Percentiles rank a stretch among this genome's conserved stretches.
Evolutionary conservation across 2,329 filamentous ascomycete species (phyloP).

Genomic region (Colletotrichum euphorbiae): DNA sequence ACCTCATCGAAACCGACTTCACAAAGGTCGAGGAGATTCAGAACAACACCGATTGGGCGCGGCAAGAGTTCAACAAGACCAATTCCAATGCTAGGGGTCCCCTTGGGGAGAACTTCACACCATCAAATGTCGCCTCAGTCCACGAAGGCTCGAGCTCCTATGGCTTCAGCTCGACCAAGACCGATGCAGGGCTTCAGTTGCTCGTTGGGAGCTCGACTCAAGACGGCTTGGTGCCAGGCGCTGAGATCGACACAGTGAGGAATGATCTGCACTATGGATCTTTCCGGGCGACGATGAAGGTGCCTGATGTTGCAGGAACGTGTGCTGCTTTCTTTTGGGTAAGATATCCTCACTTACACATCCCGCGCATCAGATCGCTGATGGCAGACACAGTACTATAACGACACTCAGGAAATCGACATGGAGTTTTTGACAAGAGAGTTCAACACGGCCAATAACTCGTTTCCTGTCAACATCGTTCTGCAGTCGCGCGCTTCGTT

Average conservation of each 20-base stretch:
- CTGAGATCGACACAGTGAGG: slow-evolving; percentile 72
- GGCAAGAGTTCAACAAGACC: slow-evolving; percentile 75
- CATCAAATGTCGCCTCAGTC: slow-evolving; percentile 68
- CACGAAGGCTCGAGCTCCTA: slow-evolving; percentile 48
- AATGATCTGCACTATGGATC: slow-evolving; percentile 76
- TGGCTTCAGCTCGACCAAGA: slow-evolving; percentile 57
- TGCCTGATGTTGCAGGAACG: slow-evolving; percentile 71
- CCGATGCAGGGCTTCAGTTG: slow-evolving; percentile 67
- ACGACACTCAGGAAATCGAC: slow-evolving; percentile 84
- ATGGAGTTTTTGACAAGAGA: slow-evolving; percentile 81
- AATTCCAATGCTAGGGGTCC: slow-evolving; percentile 68
- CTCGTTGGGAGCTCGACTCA: slow-evolving; percentile 60
- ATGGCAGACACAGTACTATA: slow-evolving; percentile 69
- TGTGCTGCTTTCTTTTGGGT: slow-evolving; percentile 87
- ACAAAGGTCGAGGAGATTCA: slow-evolving; percentile 63
- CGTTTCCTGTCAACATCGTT: slow-evolving; percentile 78
- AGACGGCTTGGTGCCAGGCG: slow-evolving; percentile 67
- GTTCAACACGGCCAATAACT: slow-evolving; percentile 62
- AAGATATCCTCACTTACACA: slow-evolving; percentile 41
- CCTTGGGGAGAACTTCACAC: slow-evolving; percentile 73
- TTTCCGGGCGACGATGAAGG: slow-evolving; percentile 75
- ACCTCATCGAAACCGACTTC: slow-evolving; percentile 80
- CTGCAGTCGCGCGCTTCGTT: slow-evolving; percentile 74
- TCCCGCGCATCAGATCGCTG: background rate
- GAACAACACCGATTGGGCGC: slow-evolving; percentile 69